Evolutionary conservation across 805 yeast species (phyloP).

Genomic region (Metschnikowia kunwiensis): DNA sequence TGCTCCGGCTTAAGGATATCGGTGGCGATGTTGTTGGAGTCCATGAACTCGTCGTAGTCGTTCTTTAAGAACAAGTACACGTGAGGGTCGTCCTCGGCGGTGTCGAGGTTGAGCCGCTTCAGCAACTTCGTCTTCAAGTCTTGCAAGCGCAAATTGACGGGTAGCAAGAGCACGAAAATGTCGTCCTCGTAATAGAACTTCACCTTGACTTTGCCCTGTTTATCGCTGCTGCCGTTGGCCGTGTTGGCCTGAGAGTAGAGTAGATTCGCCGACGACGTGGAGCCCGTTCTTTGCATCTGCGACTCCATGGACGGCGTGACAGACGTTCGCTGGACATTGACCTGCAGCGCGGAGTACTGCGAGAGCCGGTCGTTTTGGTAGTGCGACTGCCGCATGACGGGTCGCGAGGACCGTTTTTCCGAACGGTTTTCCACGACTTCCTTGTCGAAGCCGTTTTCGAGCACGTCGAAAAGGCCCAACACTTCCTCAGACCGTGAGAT

Average conservation of each 20-base stretch:
- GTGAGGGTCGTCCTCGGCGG: conserved; percentile 17
- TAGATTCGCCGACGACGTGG: conserved; percentile 23
- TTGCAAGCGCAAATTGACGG: conserved; percentile 43
- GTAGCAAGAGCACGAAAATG: conserved; percentile 67
- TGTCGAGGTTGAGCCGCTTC: conserved; percentile 46
- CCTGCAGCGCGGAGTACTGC: conserved; percentile 43
- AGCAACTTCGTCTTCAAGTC: conserved; percentile 52
- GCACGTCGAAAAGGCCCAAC: conserved; percentile 63
- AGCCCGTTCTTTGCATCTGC: conserved; percentile 20
- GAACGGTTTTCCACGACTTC: conserved; percentile 31
- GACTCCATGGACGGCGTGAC: conserved; percentile 28
- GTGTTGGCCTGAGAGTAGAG: conserved; percentile 8
- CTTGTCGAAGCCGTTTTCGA: conserved; percentile 58
- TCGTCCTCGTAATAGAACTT: conserved; percentile 80
- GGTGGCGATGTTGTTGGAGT: conserved; percentile 27
- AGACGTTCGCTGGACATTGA: conserved; percentile 20
- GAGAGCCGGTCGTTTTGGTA: conserved; percentile 53
- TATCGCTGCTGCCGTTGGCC: conserved; percentile 10
- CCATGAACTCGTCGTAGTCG: conserved; percentile 40
- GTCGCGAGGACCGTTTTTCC: conserved; percentile 25
- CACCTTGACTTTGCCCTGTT: conserved; percentile 49
- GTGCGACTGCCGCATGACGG: conserved; percentile 37
- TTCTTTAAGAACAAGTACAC: conserved; percentile 39
- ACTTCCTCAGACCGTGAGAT: conserved; percentile 71
- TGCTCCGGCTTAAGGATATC: conserved; percentile 29